phyloP scores from a whole-genome alignment of 495 filamentous ascomycete species.

The Podospora pseudoanserina region DNA sequence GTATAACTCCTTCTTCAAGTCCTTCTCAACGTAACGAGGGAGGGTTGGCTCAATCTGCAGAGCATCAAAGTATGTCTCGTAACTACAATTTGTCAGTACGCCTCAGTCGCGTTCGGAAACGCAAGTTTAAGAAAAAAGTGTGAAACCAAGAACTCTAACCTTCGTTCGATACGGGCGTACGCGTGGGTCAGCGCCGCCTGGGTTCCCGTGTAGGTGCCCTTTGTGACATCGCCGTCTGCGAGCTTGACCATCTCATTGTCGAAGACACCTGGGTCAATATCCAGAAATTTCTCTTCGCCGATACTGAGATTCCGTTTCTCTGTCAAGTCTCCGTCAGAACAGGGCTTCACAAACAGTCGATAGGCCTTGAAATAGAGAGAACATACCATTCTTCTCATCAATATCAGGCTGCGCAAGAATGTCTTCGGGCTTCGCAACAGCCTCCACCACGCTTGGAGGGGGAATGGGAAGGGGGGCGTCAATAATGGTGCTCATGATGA shows the following conservation, averaged over 20 bases:
- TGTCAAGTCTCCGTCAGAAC: no score
- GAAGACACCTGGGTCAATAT: slow-evolving; percentile 32
- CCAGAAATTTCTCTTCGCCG: no score
- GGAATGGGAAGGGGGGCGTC: not conserved
- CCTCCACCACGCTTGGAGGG: not conserved
- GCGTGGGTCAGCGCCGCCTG: slow-evolving; percentile 40
- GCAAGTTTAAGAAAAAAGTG: no score
- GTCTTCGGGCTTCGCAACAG: not conserved
- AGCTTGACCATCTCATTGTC: slow-evolving; percentile 31
- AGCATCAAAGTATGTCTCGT: slow-evolving; percentile 35
- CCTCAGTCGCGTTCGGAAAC: no score
- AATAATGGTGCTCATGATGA: not conserved
- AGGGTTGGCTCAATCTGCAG: slow-evolving; percentile 34
- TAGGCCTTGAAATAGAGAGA: no score
- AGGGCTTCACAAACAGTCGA: no score
- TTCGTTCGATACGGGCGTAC: slow-evolving; percentile 39
- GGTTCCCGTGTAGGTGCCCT: slow-evolving; percentile 38
- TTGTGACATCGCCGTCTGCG: slow-evolving; percentile 27
- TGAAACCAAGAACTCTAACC: slow-evolving; percentile 22
- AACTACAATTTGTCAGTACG: slow-evolving; percentile 21
- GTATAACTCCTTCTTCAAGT: slow-evolving; percentile 33
- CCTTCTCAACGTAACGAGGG: slow-evolving; percentile 28
- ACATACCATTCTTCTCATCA: slow-evolving; percentile 1
- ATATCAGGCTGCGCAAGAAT: not conserved
- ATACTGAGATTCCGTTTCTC: no score